Base-by-base conservation (phyloP, 1,284 basidiomycete species). In the Ceratobasidium sp. region DNA sequence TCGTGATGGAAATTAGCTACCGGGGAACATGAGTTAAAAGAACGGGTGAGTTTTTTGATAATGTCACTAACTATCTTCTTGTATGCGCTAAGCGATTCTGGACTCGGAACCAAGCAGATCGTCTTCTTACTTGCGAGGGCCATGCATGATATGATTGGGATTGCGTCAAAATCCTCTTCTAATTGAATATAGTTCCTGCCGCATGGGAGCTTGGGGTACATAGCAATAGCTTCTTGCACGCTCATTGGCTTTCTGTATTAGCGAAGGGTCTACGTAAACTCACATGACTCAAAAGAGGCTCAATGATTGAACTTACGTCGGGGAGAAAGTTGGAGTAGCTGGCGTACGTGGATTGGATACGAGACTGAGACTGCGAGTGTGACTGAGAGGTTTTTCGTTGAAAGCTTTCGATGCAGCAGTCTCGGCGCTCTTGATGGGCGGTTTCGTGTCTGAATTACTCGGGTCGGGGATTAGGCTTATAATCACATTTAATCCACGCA, bases 171-270 rank as follows among this genome's bases (percentile, higher is more conserved):
- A 2, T 57, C 56, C 23, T 73, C 54, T n/a, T 62, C 57, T 1
- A 73, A 44, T 3, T 73, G 44, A 26, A 73, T 73, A 20, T 61
- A 73, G 17, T 62, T 59, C 3, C 57, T 56, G 23, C 70, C 70
- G 42, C 26, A 46, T 3, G 70, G 70, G 13, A 73, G 42, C 44
- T 46, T 59, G 4, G 57, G 57, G 42, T 73, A 50, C 13, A 5
- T n/a, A 7, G 3, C 44, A 20, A 73, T 46, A 4, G 56, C 10
- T 15, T 48, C 40, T 15, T 5, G 50, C 50, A 52, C 17, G 10
- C 50, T n/a, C 17, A 52, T 17, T 52, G 17, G 50, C 23, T 52
- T 52, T n/a, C 50, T 52, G 23, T 5, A 9, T 52, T n/a, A 9
- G 23, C 5, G 50, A n/a, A 20, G 23, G 50, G 50, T 6, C 23